These are phyloP conservation scores for Tagetes erecta DNA, from an alignment of 129 eudicot genomes.

Conservation along the genomic window DNA sequence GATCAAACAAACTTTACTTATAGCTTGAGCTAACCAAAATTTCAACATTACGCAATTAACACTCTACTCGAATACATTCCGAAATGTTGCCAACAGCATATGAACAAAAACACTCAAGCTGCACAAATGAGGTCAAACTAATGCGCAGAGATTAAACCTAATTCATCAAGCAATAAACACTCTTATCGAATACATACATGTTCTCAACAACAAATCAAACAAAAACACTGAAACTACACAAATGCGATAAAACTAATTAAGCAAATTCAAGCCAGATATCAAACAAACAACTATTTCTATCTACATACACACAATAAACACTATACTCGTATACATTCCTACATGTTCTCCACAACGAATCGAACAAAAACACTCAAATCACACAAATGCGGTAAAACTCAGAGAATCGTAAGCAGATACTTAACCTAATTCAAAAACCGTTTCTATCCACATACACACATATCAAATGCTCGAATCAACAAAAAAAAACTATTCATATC, in stretches of 20 bases:
- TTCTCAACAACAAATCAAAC: neutral
- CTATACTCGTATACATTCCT: neutral
- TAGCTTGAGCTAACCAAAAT: neutral
- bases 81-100: neutral
- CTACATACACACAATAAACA: constrained; percentile 1
- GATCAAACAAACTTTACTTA: constrained; percentile 1
- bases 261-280: neutral
- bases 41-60: neutral
- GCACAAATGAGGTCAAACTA: constrained; percentile 7
- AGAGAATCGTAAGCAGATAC: too few relatives aligned
- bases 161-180: neutral
- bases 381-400: neutral
- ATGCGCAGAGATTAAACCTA: neutral
- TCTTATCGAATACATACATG: neutral
- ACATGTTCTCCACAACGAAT: neutral
- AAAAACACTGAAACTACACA: neutral
- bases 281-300: neutral
- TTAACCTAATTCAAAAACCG: neutral
- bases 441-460: neutral
- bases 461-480: neutral
- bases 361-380: neutral
- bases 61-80: neutral
- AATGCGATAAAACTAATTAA: constrained; percentile 12
- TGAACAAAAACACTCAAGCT: neutral
- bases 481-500: neutral